These are phyloP conservation scores for Leucocoprinus leucothites DNA, from an alignment of 768 basidiomycete genomes.

Conservation along the genomic window DNA sequence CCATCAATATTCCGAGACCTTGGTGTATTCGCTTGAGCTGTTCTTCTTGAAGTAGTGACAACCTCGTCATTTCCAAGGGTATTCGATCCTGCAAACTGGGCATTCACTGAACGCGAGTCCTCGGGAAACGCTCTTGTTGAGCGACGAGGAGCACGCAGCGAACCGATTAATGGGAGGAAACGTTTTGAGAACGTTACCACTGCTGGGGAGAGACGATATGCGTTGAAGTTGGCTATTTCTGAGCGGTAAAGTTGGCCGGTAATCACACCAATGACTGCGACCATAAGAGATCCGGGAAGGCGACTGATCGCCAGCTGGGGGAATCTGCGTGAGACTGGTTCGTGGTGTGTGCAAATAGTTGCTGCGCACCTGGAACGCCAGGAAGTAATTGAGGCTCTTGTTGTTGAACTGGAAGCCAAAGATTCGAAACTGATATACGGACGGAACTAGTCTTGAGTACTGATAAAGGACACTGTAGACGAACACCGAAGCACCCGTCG, in stretches of 20 bases:
- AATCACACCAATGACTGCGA: slow-evolving; percentile 62
- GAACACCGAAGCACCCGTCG: slow-evolving; percentile 72
- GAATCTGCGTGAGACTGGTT: not conserved
- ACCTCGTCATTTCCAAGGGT: slow-evolving; percentile 49
- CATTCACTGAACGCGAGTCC: slow-evolving; percentile 22
- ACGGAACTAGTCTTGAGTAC: slow-evolving; percentile 73
- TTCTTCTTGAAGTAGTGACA: slow-evolving; percentile 53
- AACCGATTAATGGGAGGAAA: slow-evolving; percentile 69
- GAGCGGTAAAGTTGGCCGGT: slow-evolving; percentile 81
- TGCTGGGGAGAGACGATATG: slow-evolving; percentile 69
- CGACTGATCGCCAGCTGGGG: slow-evolving; percentile 66
- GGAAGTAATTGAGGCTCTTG: slow-evolving; percentile 70
- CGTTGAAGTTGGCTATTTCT: slow-evolving; percentile 74
- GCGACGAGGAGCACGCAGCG: slow-evolving; percentile 58
- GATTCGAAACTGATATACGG: slow-evolving; percentile 71
- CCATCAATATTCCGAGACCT: slow-evolving; percentile 18
- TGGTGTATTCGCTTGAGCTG: not conserved
- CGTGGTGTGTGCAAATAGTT: not conserved
- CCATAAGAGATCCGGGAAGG: slow-evolving; percentile 61
- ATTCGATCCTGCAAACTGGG: slow-evolving; percentile 19
- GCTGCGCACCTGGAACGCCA: slow-evolving; percentile 64
- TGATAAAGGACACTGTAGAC: slow-evolving; percentile 84
- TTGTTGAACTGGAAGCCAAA: slow-evolving; percentile 73
- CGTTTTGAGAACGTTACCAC: slow-evolving; percentile 53
- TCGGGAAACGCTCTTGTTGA: slow-evolving; percentile 77